Evolutionary conservation across 495 filamentous ascomycete species (phyloP), one percentile per base, ranked within the genome.

Genomic region (Lasiosphaeria miniovina): DNA sequence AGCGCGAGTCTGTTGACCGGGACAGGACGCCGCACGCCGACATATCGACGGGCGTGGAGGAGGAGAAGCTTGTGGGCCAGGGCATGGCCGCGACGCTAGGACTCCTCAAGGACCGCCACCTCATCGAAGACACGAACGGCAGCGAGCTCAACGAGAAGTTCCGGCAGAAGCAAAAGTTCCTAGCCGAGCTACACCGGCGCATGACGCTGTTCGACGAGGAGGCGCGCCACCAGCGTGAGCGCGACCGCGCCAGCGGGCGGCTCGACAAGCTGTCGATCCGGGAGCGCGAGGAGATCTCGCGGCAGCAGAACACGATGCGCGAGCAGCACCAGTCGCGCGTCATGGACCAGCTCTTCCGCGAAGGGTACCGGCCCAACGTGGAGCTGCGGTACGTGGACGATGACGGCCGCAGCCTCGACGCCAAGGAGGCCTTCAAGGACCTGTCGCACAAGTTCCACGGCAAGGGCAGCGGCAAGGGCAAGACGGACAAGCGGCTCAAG

Each of bases 371-470:
- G 73, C 94, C 94, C 3, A 86, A 89, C 67, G 86, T 98, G 33
- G 84, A 96, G 69, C 81, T 98, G 58, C 89, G 88, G 73, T 97
- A 98, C 60, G 84, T 89, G 56, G 94, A 97, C 69, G 92, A 92
- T 52, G 84, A 84, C 67, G 94, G 94, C 6, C 85, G 94, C 34
- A 75, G 79, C 52, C 89, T 98, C 83, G 87, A 88, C 65, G 84
- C 88, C 68, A 98, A 98, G 78, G 94, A 98, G 75, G 94, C 94
- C 2, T 98, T 98, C 80, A 81, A 81, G 68, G 65, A 97, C 69
- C 79, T 98, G 49, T 91, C 86, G 66, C 94, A 98, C 75, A 89
- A 95, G 73, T 98, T 98, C 85, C 94, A 98, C 76, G 94, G 94
- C 55, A 97, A 98, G 77, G 92, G 93, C 48, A 92, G 88, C 68